phyloP scores from a whole-genome alignment of 2,329 filamentous ascomycete genomes.

The Eutypa lata region DNA sequence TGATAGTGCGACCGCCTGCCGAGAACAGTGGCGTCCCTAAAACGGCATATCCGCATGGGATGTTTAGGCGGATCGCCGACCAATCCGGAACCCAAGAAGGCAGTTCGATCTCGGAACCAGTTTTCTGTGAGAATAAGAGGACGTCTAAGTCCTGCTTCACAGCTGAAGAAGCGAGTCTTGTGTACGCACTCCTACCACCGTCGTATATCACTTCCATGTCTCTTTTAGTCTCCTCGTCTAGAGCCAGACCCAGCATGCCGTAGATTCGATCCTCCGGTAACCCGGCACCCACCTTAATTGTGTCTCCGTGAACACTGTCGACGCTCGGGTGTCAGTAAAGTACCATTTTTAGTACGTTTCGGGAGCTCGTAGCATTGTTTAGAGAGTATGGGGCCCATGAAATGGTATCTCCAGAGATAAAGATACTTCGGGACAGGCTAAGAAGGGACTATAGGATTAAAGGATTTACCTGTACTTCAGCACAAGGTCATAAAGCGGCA shows the following conservation, averaged over 20 bases:
- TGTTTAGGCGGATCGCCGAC: constrained; percentile 16
- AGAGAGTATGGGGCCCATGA: no score
- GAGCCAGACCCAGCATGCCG: constrained; percentile 28
- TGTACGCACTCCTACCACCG: constrained; percentile 8
- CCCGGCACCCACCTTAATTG: constrained; percentile 22
- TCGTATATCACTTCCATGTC: constrained; percentile 8
- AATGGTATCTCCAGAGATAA: no score
- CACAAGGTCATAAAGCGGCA: constrained; percentile 23
- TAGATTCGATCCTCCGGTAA: constrained; percentile 30
- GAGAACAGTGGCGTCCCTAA: constrained; percentile 17
- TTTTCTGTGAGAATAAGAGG: constrained; percentile 27
- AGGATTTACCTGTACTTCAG: constrained; percentile 31
- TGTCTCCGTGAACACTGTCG: constrained; percentile 19
- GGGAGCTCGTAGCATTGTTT: no score
- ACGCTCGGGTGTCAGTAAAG: no score
- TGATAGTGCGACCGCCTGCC: constrained; percentile 16
- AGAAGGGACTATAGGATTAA: no score
- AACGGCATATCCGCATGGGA: constrained; percentile 22
- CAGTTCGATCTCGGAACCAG: constrained; percentile 15
- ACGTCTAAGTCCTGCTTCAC: constrained; percentile 22
- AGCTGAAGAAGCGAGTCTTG: constrained; percentile 15
- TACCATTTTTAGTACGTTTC: no score
- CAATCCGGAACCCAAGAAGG: constrained; percentile 35
- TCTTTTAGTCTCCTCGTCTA: constrained; percentile 12
- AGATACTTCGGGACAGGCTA: no score